Percentiles rank a stretch among this genome's conserved stretches.
These are phyloP conservation scores for Leptomonas pyrrhocoris DNA, from an alignment of 208 protist genomes.

Conservation along the genomic window DNA sequence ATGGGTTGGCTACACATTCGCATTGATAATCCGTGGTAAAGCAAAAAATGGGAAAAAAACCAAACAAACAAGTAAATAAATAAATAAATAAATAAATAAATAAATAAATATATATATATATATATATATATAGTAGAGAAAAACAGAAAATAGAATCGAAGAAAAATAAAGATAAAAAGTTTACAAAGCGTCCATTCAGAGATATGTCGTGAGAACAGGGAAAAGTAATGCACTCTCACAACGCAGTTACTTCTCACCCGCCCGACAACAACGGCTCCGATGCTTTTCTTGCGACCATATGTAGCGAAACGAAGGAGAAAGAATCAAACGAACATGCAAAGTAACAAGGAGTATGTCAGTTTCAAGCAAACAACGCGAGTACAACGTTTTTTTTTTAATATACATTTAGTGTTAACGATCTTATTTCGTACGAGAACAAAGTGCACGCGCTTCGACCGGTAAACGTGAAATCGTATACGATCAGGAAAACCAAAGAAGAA, in stretches of 20 bases:
- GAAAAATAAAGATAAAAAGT: background rate
- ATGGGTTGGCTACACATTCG: background rate
- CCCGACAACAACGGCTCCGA: background rate
- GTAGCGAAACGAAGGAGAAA: conserved; percentile 2
- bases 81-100: background rate
- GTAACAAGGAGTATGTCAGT: conserved; percentile 1
- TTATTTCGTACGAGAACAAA: conserved; percentile 6
- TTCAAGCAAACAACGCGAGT: background rate
- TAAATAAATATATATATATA: background rate
- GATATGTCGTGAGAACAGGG: background rate
- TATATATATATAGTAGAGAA: background rate
- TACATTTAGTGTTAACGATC: background rate
- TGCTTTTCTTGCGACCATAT: background rate
- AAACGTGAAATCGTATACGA: background rate
- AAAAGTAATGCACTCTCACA: background rate
- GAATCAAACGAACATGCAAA: conserved; percentile 1
- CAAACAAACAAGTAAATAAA: background rate
- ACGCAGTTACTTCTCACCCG: background rate
- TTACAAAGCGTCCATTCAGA: background rate
- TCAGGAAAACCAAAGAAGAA: conserved; percentile 5
- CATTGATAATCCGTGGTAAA: conserved; percentile 1
- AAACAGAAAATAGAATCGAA: background rate
- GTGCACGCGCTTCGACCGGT: background rate
- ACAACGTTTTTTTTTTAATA: conserved; percentile 4
- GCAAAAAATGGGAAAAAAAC: background rate